Evolutionary conservation across 176 grass and related monocot species (phyloP).

Genomic region (Oryza meyeriana): DNA sequence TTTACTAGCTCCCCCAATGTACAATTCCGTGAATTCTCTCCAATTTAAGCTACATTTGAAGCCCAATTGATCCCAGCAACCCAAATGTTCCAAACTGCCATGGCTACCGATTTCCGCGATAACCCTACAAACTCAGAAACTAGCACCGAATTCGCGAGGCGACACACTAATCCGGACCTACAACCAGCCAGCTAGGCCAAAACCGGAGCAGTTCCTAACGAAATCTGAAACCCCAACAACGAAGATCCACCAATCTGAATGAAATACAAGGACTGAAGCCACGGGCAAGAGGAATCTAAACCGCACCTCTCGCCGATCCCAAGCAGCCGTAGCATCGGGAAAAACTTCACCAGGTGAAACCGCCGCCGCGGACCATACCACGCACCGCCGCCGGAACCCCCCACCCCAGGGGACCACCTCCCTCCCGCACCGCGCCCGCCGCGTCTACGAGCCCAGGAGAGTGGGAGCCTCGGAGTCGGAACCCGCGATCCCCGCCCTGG

Average conservation of each 20-base stretch:
- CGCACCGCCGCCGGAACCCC: slow-evolving; percentile 16
- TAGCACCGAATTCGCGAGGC: not conserved
- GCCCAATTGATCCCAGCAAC: not conserved
- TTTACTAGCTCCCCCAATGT: not conserved
- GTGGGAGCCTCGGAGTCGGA: not conserved
- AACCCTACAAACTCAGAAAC: not conserved
- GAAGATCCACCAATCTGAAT: not conserved
- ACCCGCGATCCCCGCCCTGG: not conserved
- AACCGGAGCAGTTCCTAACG: not conserved
- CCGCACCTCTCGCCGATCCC: slow-evolving; percentile 54
- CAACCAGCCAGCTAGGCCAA: not conserved
- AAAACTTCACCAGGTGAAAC: slow-evolving; percentile 11
- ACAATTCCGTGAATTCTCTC: not conserved
- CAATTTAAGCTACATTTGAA: slow-evolving; percentile 2
- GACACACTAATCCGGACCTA: not conserved
- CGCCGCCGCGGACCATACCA: slow-evolving; percentile 21
- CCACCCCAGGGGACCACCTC: not conserved
- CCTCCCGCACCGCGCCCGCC: not conserved
- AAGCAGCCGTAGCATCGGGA: slow-evolving; percentile 51
- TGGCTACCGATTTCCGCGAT: not conserved
- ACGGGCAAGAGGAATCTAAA: not conserved
- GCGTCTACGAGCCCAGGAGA: not conserved
- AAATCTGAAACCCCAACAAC: not conserved
- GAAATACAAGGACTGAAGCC: no score
- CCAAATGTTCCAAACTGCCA: not conserved